Base-by-base conservation (phyloP, 2,329 filamentous ascomycete species). In the Phaeosphaeria sp. region DNA sequence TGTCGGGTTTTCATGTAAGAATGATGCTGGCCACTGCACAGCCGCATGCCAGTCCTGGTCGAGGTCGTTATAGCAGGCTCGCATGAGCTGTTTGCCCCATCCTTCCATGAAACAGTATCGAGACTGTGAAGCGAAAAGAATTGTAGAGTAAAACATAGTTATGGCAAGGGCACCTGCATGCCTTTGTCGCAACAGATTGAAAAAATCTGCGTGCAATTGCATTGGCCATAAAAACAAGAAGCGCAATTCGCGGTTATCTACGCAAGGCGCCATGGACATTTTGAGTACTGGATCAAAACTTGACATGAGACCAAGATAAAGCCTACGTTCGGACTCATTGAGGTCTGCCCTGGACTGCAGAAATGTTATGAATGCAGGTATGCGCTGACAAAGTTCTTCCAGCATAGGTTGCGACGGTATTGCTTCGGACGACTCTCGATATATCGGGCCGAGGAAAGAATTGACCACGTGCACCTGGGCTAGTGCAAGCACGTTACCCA, bases 31-130 rank as follows among this genome's bases (percentile, higher is more conserved):
- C 73, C 72, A 76, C 43, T 68, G 62, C 22, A 73, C 52, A 4
- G 58, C 60, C 2, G 59, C 58, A 11, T 62, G 30, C 73, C 73
- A 75, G 9, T 49, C 64, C n/a, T 64, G 58, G 18, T 72, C 69
- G 4, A 72, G 43, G 36, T 43, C 50, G 10, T 72, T 60, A 10
- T 54, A 60, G 42, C 72, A 69, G 3, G 64, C 61, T 9, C 60
- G 58, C 50, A 74, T 67, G 4, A 75, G 52, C 20, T 68, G 61
- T 39, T 71, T 57, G 18, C 67, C 73, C 73, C 77, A 75, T 1
- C 72, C 73, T 2, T 71, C 55, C 56, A 78, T 67, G 79, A 77
- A 78, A 79, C 69, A 81, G 68, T 74, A 78, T 13, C 62, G 56
- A 65, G 65, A 56, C 54, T 78, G 77, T 6, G 76, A 64, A 6